Evolutionary conservation across 208 protist species (phyloP).

Genomic region (Sergeia podlipaevii): DNA sequence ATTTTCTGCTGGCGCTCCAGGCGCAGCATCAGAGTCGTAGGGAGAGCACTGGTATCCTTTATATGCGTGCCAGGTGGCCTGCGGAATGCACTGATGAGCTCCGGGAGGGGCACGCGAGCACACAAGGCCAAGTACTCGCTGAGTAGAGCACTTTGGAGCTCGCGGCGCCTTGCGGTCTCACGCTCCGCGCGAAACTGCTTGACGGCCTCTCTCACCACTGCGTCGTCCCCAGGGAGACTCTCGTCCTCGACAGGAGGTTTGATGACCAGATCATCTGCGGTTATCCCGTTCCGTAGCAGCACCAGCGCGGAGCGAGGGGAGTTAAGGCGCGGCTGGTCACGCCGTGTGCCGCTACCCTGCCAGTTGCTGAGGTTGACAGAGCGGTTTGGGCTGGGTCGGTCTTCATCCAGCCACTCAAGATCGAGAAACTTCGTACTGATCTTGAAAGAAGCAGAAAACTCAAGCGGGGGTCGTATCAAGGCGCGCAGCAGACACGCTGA

Average conservation of each 20-base stretch:
- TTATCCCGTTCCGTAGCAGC: slow-evolving; percentile 66
- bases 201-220: slow-evolving; percentile 31
- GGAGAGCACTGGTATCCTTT: slow-evolving; percentile 11
- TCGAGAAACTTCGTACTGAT: slow-evolving; percentile 55
- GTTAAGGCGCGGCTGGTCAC: slow-evolving; percentile 29
- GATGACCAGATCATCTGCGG: slow-evolving; percentile 35
- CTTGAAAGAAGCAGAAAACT: slow-evolving; percentile 60
- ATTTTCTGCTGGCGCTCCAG: slow-evolving; percentile 47
- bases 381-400: slow-evolving; percentile 21
- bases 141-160: slow-evolving; percentile 27
- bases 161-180: slow-evolving; percentile 14
- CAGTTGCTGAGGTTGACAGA: slow-evolving; percentile 34
- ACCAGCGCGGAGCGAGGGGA: slow-evolving; percentile 82
- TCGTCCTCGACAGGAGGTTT: not conserved
- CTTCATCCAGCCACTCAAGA: slow-evolving; percentile 57
- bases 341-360: not conserved
- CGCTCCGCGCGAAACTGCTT: slow-evolving; percentile 33
- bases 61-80: no score
- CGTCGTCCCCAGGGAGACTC: slow-evolving; percentile 17
- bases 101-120: slow-evolving; percentile 25
- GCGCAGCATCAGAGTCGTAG: slow-evolving; percentile 41
- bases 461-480: slow-evolving; percentile 54
- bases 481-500: slow-evolving; percentile 54
- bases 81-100: slow-evolving; percentile 39
- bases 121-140: slow-evolving; percentile 58